A percentile compares a stretch with the other conserved stretches of the same genome.
Evolutionary conservation across 1,284 basidiomycete species (phyloP).

Genomic region (Ustilago loliicola): DNA sequence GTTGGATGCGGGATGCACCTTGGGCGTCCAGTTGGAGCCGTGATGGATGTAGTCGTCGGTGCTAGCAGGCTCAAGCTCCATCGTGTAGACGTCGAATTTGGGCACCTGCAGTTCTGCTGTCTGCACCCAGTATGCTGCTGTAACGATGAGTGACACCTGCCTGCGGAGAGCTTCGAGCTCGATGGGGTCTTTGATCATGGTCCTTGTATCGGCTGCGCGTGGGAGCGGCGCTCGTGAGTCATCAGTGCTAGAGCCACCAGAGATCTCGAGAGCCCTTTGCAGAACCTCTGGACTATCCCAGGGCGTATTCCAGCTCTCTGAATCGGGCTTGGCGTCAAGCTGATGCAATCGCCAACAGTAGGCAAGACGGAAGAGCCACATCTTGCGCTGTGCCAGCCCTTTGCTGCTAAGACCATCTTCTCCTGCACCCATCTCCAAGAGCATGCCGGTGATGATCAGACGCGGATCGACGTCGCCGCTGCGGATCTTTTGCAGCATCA

Average conservation of each 20-base stretch:
- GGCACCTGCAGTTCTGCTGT: constrained; percentile 52
- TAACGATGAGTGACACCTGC: constrained; percentile 36
- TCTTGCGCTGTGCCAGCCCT: constrained; percentile 44
- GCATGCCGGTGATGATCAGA: constrained; percentile 52
- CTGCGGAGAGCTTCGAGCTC: constrained; percentile 48
- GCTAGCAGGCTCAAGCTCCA: constrained; percentile 43
- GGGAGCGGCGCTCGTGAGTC: constrained; percentile 48
- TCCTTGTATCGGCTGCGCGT: constrained; percentile 40
- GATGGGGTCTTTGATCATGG: constrained; percentile 49
- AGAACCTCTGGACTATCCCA: constrained; percentile 51
- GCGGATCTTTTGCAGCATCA: constrained; percentile 55
- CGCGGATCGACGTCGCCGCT: constrained; percentile 56
- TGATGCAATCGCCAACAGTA: constrained; percentile 57
- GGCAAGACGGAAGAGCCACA: constrained; percentile 55
- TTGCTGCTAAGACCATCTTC: constrained; percentile 58
- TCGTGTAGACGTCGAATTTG: constrained; percentile 50
- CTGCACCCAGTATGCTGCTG: constrained; percentile 52
- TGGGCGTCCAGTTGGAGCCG: constrained; percentile 58
- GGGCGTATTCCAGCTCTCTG: constrained; percentile 38
- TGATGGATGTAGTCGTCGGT: constrained; percentile 57
- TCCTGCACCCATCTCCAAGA: constrained; percentile 54
- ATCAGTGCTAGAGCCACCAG: constrained; percentile 32
- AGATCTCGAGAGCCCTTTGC: constrained; percentile 44
- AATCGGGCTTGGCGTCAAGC: constrained; percentile 48
- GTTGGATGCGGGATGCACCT: constrained; percentile 44